A percentile compares a stretch with the other conserved stretches of the same genome.
These are phyloP conservation scores for Aspergillus steynii DNA, from an alignment of 495 filamentous ascomycete genomes.

Conservation along the genomic window DNA sequence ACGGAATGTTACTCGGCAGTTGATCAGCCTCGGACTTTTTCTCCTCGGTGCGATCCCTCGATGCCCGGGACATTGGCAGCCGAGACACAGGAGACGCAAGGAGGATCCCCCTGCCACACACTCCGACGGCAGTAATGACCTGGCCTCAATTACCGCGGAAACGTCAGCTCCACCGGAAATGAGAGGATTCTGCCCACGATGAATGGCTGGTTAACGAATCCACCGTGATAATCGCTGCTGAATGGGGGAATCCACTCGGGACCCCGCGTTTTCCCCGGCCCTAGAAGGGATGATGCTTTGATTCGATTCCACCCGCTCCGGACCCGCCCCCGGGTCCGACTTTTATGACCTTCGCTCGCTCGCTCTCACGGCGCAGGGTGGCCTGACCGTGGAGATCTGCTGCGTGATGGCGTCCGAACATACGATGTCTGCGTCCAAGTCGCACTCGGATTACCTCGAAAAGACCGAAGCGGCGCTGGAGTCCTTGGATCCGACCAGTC, in stretches of 20 bases:
- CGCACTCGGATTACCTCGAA: constrained; percentile 26
- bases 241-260: constrained; percentile 1
- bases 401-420: neutral
- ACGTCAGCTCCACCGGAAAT: neutral
- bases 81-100: neutral
- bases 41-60: neutral
- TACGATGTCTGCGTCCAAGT: constrained; percentile 4
- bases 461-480: constrained; percentile 21
- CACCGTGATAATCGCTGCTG: too few species aligned
- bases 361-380: neutral
- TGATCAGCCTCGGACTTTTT: neutral
- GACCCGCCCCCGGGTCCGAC: neutral
- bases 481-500: constrained; percentile 13
- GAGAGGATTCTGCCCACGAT: neutral
- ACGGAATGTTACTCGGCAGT: constrained; percentile 4
- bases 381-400: neutral
- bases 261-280: constrained; percentile 4
- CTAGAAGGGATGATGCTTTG: too few species aligned
- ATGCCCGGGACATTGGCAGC: neutral
- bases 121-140: neutral
- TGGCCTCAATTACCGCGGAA: constrained; percentile 1
- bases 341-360: neutral
- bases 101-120: neutral
- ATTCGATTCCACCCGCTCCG: neutral
- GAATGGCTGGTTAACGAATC: neutral